Evolutionary conservation across 1,284 basidiomycete species (phyloP).

Genomic region (Apiotrichum domesticum): DNA sequence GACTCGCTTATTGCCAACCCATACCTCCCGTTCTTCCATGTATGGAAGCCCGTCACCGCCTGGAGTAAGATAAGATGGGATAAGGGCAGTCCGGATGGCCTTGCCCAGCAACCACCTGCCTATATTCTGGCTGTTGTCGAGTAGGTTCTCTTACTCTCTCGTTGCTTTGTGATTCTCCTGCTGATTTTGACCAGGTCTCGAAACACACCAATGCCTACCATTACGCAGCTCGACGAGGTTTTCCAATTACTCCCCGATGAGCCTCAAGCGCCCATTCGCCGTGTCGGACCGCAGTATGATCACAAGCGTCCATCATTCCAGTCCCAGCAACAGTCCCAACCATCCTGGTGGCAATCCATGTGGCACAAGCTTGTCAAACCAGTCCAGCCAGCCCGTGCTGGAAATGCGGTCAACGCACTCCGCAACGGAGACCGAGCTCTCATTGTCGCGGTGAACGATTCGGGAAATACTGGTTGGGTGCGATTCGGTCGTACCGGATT

Average conservation of each 20-base stretch:
- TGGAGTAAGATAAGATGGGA: slow-evolving; percentile 50
- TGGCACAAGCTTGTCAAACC: background rate
- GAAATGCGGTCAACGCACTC: slow-evolving; percentile 48
- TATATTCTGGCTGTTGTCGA: slow-evolving; percentile 81
- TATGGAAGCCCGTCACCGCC: slow-evolving; percentile 82
- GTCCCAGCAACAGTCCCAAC: no score
- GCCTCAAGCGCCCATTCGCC: slow-evolving; percentile 26
- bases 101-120: slow-evolving; percentile 67
- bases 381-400: background rate
- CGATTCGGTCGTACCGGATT: slow-evolving; percentile 83
- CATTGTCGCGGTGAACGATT: slow-evolving; percentile 83
- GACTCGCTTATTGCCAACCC: slow-evolving; percentile 51
- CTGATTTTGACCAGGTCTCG: slow-evolving; percentile 29
- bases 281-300: slow-evolving; percentile 41
- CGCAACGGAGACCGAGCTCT: slow-evolving; percentile 79
- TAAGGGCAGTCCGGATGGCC: slow-evolving; percentile 30
- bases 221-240: slow-evolving; percentile 35
- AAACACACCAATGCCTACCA: slow-evolving; percentile 34
- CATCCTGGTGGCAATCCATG: background rate
- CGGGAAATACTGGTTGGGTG: slow-evolving; percentile 81
- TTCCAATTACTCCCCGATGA: slow-evolving; percentile 39
- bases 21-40: slow-evolving; percentile 79
- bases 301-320: slow-evolving; percentile 1
- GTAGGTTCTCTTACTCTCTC: slow-evolving; percentile 50
- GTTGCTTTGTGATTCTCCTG: background rate